These are phyloP conservation scores for Tylopilus orsonianus DNA, from an alignment of 1,284 basidiomycete species.

Conservation along the genomic window DNA sequence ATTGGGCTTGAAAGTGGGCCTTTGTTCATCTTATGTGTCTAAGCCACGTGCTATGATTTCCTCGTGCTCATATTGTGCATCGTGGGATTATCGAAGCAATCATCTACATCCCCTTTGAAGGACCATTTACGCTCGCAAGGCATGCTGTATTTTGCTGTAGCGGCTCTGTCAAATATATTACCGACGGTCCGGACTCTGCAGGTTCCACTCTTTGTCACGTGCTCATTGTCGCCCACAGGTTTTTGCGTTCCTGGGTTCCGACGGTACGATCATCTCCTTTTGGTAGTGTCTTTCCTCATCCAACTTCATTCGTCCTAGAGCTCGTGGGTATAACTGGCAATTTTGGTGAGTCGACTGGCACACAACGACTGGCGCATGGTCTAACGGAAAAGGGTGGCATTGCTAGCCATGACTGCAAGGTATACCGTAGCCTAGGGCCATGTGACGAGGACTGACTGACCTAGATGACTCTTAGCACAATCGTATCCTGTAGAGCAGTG, in stretches of 20 bases:
- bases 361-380: not conserved
- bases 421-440: not conserved
- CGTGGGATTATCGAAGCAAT: slow-evolving; percentile 11
- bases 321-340: not conserved
- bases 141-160: slow-evolving; percentile 17
- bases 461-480: slow-evolving; percentile 4
- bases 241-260: not conserved
- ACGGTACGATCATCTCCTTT: slow-evolving; percentile 3
- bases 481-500: slow-evolving; percentile 14
- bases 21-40: not conserved
- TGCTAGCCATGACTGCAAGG: slow-evolving; percentile 12
- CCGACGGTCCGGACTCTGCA: slow-evolving; percentile 9
- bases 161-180: slow-evolving; percentile 8
- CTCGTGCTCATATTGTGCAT: slow-evolving; percentile 19
- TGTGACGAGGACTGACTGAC: not conserved
- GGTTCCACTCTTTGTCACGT: not conserved
- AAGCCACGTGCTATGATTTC: slow-evolving; percentile 20
- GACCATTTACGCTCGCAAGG: slow-evolving; percentile 20
- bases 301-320: slow-evolving; percentile 4
- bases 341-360: slow-evolving; percentile 3
- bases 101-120: slow-evolving; percentile 16
- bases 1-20: not conserved
- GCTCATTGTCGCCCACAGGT: slow-evolving; percentile 11
- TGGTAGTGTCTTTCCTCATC: not conserved
- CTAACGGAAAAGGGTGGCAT: slow-evolving; percentile 2